Conservation (phyloP, 2,329 filamentous ascomycete species). For the Zasmidium angulare region DNA sequence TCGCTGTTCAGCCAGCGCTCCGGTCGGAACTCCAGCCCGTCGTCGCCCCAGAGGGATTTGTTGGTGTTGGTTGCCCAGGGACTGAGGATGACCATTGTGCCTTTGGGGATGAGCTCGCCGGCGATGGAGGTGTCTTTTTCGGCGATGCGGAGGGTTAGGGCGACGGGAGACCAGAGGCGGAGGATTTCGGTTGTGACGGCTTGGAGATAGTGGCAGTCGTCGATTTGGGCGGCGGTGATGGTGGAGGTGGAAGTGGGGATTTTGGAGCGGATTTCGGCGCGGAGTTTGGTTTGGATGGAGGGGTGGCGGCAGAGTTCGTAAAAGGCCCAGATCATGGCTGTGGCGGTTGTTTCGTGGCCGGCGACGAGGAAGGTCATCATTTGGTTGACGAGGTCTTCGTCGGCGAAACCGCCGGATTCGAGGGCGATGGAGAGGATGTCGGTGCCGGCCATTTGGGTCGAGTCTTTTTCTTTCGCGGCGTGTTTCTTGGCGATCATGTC, state of each 20-base stretch:
- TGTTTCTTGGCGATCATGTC: constrained; percentile 72
- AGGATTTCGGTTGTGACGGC: constrained; percentile 77
- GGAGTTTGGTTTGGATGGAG: constrained; percentile 48
- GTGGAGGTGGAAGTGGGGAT: constrained; percentile 46
- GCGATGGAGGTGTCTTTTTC: constrained; percentile 64
- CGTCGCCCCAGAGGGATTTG: constrained; percentile 69
- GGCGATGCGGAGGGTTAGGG: constrained; percentile 67
- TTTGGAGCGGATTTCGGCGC: constrained; percentile 50
- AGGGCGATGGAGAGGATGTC: constrained; percentile 83
- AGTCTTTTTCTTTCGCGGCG: constrained; percentile 44
- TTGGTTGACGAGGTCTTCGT: constrained; percentile 72
- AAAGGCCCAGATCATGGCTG: constrained; percentile 54
- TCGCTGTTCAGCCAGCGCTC: constrained; percentile 68
- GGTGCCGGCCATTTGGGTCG: constrained; percentile 44
- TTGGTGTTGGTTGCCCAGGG: constrained; percentile 70
- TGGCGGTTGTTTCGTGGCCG: constrained; percentile 58
- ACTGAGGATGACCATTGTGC: constrained; percentile 66
- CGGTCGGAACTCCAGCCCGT: constrained; percentile 74
- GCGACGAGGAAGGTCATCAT: constrained; percentile 72
- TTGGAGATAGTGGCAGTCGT: constrained; percentile 74
- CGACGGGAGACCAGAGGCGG: constrained; percentile 70
- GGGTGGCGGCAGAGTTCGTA: constrained; percentile 55
- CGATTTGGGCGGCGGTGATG: constrained; percentile 60
- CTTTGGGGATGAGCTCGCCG: constrained; percentile 66
- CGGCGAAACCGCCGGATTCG: constrained; percentile 70